Percentiles rank a stretch among this genome's conserved stretches.
phyloP scores from a whole-genome alignment of 306 rosid species.

The Arachis stenosperma region DNA sequence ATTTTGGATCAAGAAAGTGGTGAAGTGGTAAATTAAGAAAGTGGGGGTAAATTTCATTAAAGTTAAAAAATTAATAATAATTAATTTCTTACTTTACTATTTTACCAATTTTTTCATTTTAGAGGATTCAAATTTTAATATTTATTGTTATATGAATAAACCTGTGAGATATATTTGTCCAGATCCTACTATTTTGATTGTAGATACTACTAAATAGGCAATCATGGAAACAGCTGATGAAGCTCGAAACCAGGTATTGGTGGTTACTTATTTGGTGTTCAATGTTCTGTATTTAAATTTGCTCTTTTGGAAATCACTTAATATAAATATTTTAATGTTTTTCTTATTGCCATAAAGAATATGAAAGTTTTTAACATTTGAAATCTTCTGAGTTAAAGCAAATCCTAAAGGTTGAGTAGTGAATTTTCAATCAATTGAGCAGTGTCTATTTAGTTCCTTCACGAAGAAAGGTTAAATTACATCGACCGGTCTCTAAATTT shows the following conservation, averaged over 20 bases:
- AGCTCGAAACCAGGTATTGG: conserved; percentile 61
- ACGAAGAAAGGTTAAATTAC: neutral
- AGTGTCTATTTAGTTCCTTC: neutral
- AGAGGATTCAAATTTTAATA: too few species aligned
- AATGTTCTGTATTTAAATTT: neutral
- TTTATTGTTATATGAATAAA: neutral
- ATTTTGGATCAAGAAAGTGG: too few species aligned
- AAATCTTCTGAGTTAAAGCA: too few species aligned
- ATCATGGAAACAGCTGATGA: conserved; percentile 76
- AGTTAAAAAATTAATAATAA: too few species aligned
- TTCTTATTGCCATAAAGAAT: conserved; percentile 10
- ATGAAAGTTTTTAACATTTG: conserved; percentile 3
- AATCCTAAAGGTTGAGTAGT: too few species aligned
- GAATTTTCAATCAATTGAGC: neutral
- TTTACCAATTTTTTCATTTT: too few species aligned
- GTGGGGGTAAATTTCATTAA: too few species aligned
- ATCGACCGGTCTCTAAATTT: too few species aligned
- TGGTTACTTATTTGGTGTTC: neutral
- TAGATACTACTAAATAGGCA: conserved; percentile 42
- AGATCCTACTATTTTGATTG: conserved; percentile 4
- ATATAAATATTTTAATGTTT: neutral
- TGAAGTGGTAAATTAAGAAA: too few species aligned
- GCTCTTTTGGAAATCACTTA: conserved; percentile 7
- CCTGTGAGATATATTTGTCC: neutral
- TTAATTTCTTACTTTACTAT: too few species aligned